These are phyloP conservation scores for Pseudocercospora macadamiae DNA, from an alignment of 2,329 filamentous ascomycete genomes.

Conservation along the genomic window DNA sequence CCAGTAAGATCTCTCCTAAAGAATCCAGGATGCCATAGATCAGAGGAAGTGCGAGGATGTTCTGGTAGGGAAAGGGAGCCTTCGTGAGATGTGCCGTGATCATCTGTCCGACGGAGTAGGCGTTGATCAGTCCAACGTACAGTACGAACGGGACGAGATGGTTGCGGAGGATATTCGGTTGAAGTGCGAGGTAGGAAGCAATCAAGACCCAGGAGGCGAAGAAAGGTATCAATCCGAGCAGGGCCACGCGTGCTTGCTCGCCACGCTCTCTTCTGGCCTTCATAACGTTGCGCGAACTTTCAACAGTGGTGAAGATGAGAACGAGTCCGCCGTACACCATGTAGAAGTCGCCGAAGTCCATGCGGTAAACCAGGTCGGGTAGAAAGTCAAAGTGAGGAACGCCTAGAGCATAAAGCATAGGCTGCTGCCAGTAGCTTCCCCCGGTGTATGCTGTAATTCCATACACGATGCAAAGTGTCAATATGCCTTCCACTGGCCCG, in stretches of 20 bases:
- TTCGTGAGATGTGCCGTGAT: conserved; percentile 93
- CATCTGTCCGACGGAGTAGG: conserved; percentile 88
- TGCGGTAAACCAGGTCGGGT: conserved; percentile 71
- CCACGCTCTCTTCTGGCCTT: conserved; percentile 73
- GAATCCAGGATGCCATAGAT: conserved; percentile 79
- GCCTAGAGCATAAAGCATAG: conserved; percentile 72
- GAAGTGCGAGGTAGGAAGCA: conserved; percentile 76
- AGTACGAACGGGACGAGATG: conserved; percentile 89
- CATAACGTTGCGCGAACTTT: conserved; percentile 81
- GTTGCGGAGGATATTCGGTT: conserved; percentile 78
- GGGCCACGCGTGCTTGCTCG: conserved; percentile 71
- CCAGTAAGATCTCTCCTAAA: conserved; percentile 67
- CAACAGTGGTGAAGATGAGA: conserved; percentile 80
- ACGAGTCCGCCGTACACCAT: conserved; percentile 83
- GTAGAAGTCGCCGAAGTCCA: conserved; percentile 91
- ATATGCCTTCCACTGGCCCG: conserved; percentile 90
- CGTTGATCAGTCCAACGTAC: conserved; percentile 87
- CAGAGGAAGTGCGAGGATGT: conserved; percentile 79
- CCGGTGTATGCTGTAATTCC: conserved; percentile 81
- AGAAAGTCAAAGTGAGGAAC: conserved; percentile 66
- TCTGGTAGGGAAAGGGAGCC: conserved; percentile 85
- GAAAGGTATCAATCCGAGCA: conserved; percentile 83
- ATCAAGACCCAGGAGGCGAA: conserved; percentile 77
- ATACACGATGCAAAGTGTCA: conserved; percentile 82
- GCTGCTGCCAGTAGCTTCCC: conserved; percentile 89